These are phyloP conservation scores for Tilletia walkeri DNA, from an alignment of 1,284 basidiomycete species.

Conservation along the genomic window DNA sequence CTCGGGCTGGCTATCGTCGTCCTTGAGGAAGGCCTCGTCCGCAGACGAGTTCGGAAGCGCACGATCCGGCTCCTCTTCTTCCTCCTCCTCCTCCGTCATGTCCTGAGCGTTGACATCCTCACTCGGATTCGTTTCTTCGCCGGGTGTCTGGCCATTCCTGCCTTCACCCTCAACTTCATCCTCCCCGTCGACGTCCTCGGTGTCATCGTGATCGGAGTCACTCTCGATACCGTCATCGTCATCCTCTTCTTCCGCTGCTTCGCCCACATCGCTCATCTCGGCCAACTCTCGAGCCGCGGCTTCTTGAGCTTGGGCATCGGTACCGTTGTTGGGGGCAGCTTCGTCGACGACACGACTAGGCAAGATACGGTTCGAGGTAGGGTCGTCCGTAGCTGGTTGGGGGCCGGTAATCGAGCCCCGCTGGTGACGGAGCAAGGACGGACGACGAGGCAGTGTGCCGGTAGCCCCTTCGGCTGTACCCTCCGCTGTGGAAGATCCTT, in stretches of 20 bases:
- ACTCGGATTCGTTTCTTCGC: too few relatives aligned
- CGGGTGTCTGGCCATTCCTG: too few relatives aligned
- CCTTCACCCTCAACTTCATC: too few relatives aligned
- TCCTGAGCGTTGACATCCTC: too few relatives aligned
- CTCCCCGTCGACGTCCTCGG: not conserved
- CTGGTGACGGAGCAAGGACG: conserved; percentile 8
- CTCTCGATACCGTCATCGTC: not conserved
- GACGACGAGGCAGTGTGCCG: not conserved
- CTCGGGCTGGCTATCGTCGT: not conserved
- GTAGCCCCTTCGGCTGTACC: not conserved
- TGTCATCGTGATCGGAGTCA: not conserved
- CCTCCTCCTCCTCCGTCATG: too few relatives aligned
- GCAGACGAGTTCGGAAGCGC: too few relatives aligned
- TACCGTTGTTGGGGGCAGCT: conserved; percentile 15
- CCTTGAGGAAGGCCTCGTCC: not conserved
- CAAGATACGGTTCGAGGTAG: conserved; percentile 6
- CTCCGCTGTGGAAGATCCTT: not conserved
- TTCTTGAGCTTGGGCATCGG: conserved; percentile 6
- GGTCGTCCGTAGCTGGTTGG: not conserved
- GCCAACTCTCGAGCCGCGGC: conserved; percentile 1
- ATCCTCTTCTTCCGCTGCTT: not conserved
- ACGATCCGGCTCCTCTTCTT: too few relatives aligned
- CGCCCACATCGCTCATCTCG: conserved; percentile 16
- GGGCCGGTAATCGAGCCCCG: conserved; percentile 12
- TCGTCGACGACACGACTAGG: conserved; percentile 16